Evolutionary conservation across 1,284 basidiomycete species (phyloP), one percentile per base, ranked within the genome.

Genomic region (Apiotrichum sp.): DNA sequence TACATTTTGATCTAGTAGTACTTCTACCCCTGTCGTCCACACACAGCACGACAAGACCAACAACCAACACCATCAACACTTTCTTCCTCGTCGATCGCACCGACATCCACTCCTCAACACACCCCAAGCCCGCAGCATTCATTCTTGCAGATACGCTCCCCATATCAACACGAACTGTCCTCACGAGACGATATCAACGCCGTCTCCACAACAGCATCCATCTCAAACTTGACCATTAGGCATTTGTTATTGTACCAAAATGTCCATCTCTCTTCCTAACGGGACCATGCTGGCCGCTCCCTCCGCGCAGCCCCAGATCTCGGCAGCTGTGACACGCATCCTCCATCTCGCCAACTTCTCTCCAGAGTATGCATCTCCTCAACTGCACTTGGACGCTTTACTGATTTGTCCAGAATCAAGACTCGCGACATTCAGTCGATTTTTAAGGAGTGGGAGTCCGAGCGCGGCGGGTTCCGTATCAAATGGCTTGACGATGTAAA

Each of bases 401-500:
- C 41, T 44, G 42, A 50, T 42, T 42, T 14, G 16, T 3, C 10
- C 33, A 74, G 73, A 75, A 83, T 99, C 72, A 98, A 98, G 80
- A 99, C 95, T 33, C 87, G 91, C 71, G 95, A 99, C 76, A 88
- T 99, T 52, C 92, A 97, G 71, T 75, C 82, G 52, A 87, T 92
- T 42, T 97, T 98, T 75, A 81, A 85, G 52, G 89, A 93, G 44
- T 98, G 88, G 83, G 93, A 97, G 68, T 82, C 80, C 59, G 80
- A 86, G 47, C 85, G 82, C 58, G 93, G 93, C 40, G 95, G 93
- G 16, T 97, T 96, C 81, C 91, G 93, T 80, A 96, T 99, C 77
- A 98, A 98, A 76, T 99, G 95, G 95, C 84, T 86, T 65, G 92
- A 99, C 76, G 95, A 99, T 76, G 93, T 89, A 47, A 93, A 89